Conservation (phyloP, 495 filamentous ascomycete genomes). For the Pseudoneurospora amorphoporcata region DNA sequence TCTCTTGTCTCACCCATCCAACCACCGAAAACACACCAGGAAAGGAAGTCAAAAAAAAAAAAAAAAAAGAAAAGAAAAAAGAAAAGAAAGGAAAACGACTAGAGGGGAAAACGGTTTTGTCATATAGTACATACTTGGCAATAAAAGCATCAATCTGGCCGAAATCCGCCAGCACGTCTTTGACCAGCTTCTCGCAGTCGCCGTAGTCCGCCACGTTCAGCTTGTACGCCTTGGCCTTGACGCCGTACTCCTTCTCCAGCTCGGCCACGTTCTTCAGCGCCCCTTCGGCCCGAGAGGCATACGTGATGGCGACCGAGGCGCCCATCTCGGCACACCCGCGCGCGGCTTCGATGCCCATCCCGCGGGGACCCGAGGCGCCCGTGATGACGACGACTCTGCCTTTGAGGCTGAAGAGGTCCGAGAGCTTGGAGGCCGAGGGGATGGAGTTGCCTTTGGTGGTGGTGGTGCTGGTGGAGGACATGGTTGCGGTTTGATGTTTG, state of each 20-base stretch:
- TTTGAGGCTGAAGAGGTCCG: slow-evolving; percentile 40
- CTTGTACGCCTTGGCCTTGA: slow-evolving; percentile 56
- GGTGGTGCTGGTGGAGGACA: not conserved
- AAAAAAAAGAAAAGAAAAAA: slow-evolving; percentile 12
- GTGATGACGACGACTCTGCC: slow-evolving; percentile 45
- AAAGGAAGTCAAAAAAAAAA: not conserved
- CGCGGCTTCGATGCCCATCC: slow-evolving; percentile 41
- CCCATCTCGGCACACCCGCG: slow-evolving; percentile 42
- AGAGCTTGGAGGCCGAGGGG: slow-evolving; percentile 22
- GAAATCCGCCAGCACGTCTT: slow-evolving; percentile 42
- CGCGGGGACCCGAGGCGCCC: slow-evolving; percentile 39
- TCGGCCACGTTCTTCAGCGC: slow-evolving; percentile 49
- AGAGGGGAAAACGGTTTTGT: too few species aligned
- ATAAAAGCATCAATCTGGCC: slow-evolving; percentile 42
- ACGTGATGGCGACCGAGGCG: slow-evolving; percentile 39
- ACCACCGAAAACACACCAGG: not conserved
- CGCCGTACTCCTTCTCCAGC: slow-evolving; percentile 35
- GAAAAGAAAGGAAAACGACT: too few species aligned
- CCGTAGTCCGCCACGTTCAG: slow-evolving; percentile 52
- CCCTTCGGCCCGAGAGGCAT: slow-evolving; percentile 35
- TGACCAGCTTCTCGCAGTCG: slow-evolving; percentile 43
- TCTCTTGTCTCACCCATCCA: too few species aligned
- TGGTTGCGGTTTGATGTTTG: not conserved
- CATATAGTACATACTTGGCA: slow-evolving; percentile 27
- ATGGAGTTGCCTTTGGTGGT: slow-evolving; percentile 11